Conservation (phyloP, 495 filamentous ascomycete genomes). For the Clavariopsis aquatica region DNA sequence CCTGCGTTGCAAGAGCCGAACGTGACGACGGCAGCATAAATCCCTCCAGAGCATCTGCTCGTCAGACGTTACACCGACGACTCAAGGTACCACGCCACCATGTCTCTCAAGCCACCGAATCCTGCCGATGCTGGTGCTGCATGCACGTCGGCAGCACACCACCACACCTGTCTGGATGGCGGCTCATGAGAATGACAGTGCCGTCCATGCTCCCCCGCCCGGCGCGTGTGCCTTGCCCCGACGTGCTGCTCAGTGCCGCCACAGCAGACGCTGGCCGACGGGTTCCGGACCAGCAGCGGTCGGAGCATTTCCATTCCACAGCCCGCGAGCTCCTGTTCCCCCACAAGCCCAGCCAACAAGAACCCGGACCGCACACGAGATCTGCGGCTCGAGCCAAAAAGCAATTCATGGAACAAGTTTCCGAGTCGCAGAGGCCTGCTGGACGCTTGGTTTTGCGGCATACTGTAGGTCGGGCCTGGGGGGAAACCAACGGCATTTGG, state of each 20-base stretch:
- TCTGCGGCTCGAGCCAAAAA: background rate
- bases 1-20: background rate
- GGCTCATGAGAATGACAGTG: background rate
- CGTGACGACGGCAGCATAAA: background rate
- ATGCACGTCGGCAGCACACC: background rate
- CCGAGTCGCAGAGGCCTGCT: background rate
- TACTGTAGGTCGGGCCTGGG: background rate
- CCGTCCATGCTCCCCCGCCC: too few species aligned
- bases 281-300: background rate
- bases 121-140: background rate
- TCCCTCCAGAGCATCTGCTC: background rate
- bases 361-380: background rate
- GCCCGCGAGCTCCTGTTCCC: background rate
- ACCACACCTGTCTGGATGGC: background rate
- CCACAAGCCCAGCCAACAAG: background rate
- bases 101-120: background rate
- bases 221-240: background rate
- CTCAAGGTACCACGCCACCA: background rate
- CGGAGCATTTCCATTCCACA: background rate
- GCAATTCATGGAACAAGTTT: background rate
- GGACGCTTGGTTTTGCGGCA: background rate
- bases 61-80: background rate
- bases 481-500: too few species aligned
- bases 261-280: background rate
- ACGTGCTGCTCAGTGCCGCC: background rate